Evolutionary conservation across 2,329 filamentous ascomycete species (phyloP), one percentile per base, ranked within the genome.

Genomic region (Verticillium nubilum): DNA sequence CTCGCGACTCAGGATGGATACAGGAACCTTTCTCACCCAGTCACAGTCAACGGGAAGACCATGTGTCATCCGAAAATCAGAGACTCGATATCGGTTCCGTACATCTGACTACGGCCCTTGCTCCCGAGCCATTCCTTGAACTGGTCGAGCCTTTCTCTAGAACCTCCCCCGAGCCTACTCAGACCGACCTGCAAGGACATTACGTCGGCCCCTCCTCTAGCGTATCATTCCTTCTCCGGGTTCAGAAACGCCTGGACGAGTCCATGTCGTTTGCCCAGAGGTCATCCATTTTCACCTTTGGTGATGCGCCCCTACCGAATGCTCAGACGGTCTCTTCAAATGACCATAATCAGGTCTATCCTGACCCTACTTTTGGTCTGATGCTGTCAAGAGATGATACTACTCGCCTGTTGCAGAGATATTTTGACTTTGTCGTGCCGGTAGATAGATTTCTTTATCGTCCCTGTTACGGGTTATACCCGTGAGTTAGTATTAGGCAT

Each of bases 331-430:
- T 5, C 9, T 37, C 33, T 17, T 37, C 47, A 37, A 35, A 33
- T 15, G 31, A 31, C 3, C 2, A 4, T 12, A 31, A 29, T 13
- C 54, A 52, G 50, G 13, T 15, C 12, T 58, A 52, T n/a, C 74
- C 73, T 52, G 74, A 78, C 60, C 68, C 72, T 0, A 72, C 72
- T 0, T 74, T 75, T 55, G 77, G 76, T 57, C 68, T 74, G 17
- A 66, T 80, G 37, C 76, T 73, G 5, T 63, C 68, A 4, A 58
- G 63, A 26, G 61, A 64, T 5, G 65, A 67, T 25, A 62, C 65
- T 2, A 25, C 54, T 12, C 54, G 37, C 13, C 58, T 76, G 15
- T 28, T 77, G 7, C 60, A 68, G 29, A 62, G 70, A 10, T 76
- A 76, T 57, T 76, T 77, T 60, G 70, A 73, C 60, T 72, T 70